Evolutionary conservation across 2,329 filamentous ascomycete genomes (phyloP).

Genomic region (Diaporthe ilicicola): DNA sequence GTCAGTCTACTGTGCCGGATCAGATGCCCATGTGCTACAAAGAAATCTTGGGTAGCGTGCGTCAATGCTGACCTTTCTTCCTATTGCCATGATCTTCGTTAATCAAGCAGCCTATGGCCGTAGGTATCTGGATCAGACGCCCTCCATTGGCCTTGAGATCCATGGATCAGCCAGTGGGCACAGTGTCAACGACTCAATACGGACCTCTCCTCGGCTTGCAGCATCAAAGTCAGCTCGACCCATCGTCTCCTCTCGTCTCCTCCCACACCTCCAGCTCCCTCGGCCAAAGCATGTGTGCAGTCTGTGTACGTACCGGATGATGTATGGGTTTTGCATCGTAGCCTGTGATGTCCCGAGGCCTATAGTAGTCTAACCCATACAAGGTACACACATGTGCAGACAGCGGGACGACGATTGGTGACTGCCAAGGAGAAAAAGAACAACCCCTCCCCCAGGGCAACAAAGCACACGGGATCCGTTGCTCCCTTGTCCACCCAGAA

Average conservation of each 20-base stretch:
- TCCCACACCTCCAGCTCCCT: not conserved
- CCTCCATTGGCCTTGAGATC: conserved; percentile 16
- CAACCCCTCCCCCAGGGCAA: conserved; percentile 15
- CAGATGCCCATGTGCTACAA: conserved; percentile 11
- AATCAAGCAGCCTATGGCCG: conserved; percentile 20
- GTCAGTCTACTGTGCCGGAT: not conserved
- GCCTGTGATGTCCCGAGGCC: conserved; percentile 8
- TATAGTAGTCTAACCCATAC: not conserved
- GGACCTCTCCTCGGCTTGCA: conserved; percentile 18
- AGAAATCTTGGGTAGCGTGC: conserved; percentile 24
- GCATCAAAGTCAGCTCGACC: conserved; percentile 19
- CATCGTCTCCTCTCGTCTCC: not conserved
- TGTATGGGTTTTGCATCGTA: not conserved
- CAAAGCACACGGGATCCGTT: conserved; percentile 18
- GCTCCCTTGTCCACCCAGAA: conserved; percentile 16
- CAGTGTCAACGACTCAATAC: conserved; percentile 15
- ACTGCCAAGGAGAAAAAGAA: conserved; percentile 16
- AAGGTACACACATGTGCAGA: not conserved
- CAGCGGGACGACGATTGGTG: conserved; percentile 3
- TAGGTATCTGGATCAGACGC: conserved; percentile 20
- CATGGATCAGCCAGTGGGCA: conserved; percentile 21
- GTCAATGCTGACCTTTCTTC: conserved; percentile 18
- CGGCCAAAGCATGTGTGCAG: not conserved
- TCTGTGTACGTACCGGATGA: not conserved
- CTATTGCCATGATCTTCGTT: conserved; percentile 13